phyloP scores from a whole-genome alignment of 2,329 filamentous ascomycete species.

The Endoconidiophora polonica region DNA sequence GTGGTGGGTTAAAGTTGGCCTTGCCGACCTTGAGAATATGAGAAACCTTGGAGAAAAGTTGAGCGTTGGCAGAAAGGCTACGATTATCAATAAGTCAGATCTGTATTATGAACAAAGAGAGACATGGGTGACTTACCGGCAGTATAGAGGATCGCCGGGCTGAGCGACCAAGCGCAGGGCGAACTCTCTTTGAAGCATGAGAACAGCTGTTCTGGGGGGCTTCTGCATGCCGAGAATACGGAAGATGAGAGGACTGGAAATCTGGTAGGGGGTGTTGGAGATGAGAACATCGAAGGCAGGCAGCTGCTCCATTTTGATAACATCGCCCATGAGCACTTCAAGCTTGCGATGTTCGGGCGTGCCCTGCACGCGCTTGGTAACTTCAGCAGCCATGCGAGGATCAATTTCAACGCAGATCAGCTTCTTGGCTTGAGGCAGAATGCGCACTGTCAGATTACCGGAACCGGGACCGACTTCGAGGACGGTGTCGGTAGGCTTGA shows the following conservation, averaged over 20 bases:
- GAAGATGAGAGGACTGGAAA: slow-evolving; percentile 84
- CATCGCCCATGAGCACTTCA: slow-evolving; percentile 79
- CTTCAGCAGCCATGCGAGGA: slow-evolving; percentile 88
- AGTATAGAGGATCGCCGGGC: slow-evolving; percentile 78
- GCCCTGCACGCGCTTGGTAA: slow-evolving; percentile 85
- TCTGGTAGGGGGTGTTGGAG: slow-evolving; percentile 52
- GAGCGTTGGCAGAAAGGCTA: slow-evolving; percentile 69
- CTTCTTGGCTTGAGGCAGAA: slow-evolving; percentile 73
- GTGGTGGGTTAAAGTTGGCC: slow-evolving; percentile 93
- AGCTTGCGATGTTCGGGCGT: slow-evolving; percentile 70
- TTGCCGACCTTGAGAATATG: slow-evolving; percentile 83
- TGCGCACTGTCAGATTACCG: slow-evolving; percentile 75
- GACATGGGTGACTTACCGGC: slow-evolving; percentile 27
- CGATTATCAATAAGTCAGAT: background rate
- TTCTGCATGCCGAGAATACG: slow-evolving; percentile 69
- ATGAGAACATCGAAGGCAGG: slow-evolving; percentile 70
- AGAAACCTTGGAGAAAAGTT: slow-evolving; percentile 59
- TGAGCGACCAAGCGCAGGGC: slow-evolving; percentile 77
- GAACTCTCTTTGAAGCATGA: slow-evolving; percentile 96
- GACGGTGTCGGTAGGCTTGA: slow-evolving; percentile 82
- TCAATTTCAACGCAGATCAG: slow-evolving; percentile 79
- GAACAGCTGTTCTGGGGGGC: slow-evolving; percentile 66
- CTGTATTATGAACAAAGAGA: background rate
- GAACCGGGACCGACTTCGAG: slow-evolving; percentile 86
- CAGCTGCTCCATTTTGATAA: slow-evolving; percentile 68